Evolutionary conservation across 2,329 filamentous ascomycete species (phyloP).

Genomic region (Sporothrix inflata): DNA sequence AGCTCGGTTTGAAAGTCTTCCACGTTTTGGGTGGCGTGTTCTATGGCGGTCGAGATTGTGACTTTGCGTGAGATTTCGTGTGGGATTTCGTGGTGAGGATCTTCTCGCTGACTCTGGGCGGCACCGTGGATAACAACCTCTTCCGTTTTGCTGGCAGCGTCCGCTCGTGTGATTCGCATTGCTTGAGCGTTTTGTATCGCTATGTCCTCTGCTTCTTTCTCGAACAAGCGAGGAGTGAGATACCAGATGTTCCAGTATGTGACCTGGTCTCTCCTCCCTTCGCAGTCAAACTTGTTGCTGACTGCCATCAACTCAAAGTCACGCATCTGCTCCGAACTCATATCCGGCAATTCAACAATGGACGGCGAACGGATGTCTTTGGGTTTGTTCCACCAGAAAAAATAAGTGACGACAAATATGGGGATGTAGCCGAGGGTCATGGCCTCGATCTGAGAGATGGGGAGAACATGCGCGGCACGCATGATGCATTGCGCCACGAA

Average conservation of each 20-base stretch:
- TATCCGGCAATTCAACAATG: background rate
- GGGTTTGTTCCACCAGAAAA: slow-evolving; percentile 3
- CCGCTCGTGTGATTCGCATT: background rate
- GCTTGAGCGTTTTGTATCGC: background rate
- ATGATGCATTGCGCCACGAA: slow-evolving; percentile 8
- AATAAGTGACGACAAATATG: slow-evolving; percentile 3
- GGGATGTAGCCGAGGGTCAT: slow-evolving; percentile 13
- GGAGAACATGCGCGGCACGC: background rate
- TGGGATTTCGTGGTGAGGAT: background rate
- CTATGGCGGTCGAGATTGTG: background rate
- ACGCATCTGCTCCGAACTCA: background rate
- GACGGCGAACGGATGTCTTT: slow-evolving; percentile 7
- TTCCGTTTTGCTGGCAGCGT: background rate
- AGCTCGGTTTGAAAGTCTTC: background rate
- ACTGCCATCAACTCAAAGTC: slow-evolving; percentile 8
- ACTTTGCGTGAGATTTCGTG: background rate
- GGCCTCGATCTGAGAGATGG: slow-evolving; percentile 15
- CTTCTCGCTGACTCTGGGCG: background rate
- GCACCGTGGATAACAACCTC: background rate
- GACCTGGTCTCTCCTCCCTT: background rate
- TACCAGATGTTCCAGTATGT: slow-evolving; percentile 22
- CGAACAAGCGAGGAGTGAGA: slow-evolving; percentile 11
- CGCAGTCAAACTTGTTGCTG: slow-evolving; percentile 14
- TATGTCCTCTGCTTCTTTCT: slow-evolving; percentile 10
- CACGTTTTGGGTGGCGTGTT: background rate